A percentile compares a stretch with the other conserved stretches of the same genome.
Evolutionary conservation across 495 filamentous ascomycete genomes (phyloP).

Genomic region (Pseudevernia furfuracea): DNA sequence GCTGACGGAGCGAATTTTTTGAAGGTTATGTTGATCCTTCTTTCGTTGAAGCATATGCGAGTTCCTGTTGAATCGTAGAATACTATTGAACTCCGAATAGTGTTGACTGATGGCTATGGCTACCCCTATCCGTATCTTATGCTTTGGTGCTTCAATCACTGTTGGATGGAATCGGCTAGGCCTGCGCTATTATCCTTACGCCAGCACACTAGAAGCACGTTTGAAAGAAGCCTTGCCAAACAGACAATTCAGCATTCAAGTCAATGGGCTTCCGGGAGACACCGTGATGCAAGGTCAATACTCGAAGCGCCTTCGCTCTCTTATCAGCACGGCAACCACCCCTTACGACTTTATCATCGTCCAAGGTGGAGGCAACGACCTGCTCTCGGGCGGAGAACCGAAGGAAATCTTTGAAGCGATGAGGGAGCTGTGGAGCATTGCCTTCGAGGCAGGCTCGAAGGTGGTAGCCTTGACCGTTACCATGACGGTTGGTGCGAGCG

Average conservation of each 20-base stretch:
- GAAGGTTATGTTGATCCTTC: too few relatives aligned
- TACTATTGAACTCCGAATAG: too few relatives aligned
- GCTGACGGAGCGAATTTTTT: too few relatives aligned
- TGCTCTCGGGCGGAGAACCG: slow-evolving; percentile 32
- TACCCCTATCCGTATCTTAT: slow-evolving; percentile 40
- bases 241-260: slow-evolving; percentile 26
- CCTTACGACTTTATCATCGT: slow-evolving; percentile 37
- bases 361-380: slow-evolving; percentile 54
- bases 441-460: slow-evolving; percentile 40
- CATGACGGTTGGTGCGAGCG: slow-evolving; percentile 35
- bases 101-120: neutral
- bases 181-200: slow-evolving; percentile 45
- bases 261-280: slow-evolving; percentile 46
- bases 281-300: slow-evolving; percentile 40
- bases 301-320: slow-evolving; percentile 37
- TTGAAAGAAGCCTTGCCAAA: slow-evolving; percentile 21
- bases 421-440: slow-evolving; percentile 40
- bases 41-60: too few relatives aligned
- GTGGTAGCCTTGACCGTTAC: slow-evolving; percentile 56
- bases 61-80: too few relatives aligned
- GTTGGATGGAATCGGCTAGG: slow-evolving; percentile 45
- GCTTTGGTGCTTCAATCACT: slow-evolving; percentile 60
- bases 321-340: slow-evolving; percentile 30
- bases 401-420: slow-evolving; percentile 38
- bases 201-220: slow-evolving; percentile 27